Conservation (phyloP, 257 asterid species). For the Hygrophila difformis region DNA sequence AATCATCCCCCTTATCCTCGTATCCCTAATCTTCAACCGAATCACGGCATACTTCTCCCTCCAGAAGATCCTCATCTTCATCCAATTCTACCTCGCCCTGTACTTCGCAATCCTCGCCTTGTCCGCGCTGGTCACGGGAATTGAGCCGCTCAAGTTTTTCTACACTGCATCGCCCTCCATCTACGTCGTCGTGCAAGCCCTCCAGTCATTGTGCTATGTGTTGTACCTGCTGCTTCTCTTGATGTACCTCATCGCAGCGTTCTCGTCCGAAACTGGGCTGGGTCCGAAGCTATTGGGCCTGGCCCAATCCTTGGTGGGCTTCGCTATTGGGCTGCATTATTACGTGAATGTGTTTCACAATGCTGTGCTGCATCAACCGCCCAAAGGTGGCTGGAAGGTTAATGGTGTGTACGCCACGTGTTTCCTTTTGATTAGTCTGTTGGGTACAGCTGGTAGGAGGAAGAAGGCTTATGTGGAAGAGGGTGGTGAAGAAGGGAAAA, state of each 20-base stretch:
- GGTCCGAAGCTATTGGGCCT: slow-evolving; percentile 54
- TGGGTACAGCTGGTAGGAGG: slow-evolving; percentile 48
- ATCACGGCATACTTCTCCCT: slow-evolving; percentile 80
- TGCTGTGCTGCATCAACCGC: slow-evolving; percentile 76
- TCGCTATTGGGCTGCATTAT: slow-evolving; percentile 83
- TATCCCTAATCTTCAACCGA: slow-evolving; percentile 54
- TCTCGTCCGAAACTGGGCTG: slow-evolving; percentile 64
- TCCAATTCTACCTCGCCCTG: slow-evolving; percentile 72
- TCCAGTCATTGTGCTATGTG: slow-evolving; percentile 64
- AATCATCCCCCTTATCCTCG: slow-evolving; percentile 58
- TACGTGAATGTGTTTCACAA: slow-evolving; percentile 78
- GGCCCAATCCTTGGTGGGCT: slow-evolving; percentile 84
- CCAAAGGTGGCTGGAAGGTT: slow-evolving; percentile 72
- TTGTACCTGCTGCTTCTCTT: slow-evolving; percentile 77
- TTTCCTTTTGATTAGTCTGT: slow-evolving; percentile 60
- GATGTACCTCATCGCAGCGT: slow-evolving; percentile 73
- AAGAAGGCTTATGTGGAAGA: slow-evolving; percentile 74
- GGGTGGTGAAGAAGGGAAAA: slow-evolving; percentile 74
- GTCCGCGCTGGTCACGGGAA: slow-evolving; percentile 62
- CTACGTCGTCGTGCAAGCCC: slow-evolving; percentile 59
- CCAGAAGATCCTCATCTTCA: slow-evolving; percentile 69
- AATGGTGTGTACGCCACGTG: slow-evolving; percentile 79
- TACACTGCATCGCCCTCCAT: slow-evolving; percentile 86
- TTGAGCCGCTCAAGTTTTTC: slow-evolving; percentile 77
- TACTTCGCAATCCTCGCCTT: slow-evolving; percentile 74